Evolutionary conservation across 2,329 filamentous ascomycete species (phyloP), one percentile per base, ranked within the genome.

Genomic region (Hyphodiscus sp.): DNA sequence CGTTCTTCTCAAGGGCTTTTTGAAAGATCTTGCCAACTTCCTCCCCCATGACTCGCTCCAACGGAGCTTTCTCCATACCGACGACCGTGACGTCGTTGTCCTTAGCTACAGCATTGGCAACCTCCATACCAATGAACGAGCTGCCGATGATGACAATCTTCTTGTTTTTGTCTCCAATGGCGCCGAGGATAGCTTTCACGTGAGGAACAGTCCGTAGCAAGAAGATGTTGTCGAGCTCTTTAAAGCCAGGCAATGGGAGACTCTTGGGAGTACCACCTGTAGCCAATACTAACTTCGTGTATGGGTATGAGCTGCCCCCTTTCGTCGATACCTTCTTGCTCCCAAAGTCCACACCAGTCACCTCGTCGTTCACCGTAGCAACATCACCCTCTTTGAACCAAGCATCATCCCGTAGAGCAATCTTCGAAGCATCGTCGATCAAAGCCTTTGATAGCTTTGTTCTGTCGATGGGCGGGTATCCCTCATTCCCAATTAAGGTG

Each of bases 61-160:
- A 80, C 0, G 94, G 92, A 13, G 83, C 83, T 55, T 82, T 82
- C 67, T 96, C 91, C 87, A 91, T 92, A 41, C 94, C 94, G 20
- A 99, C 76, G 42, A 97, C 83, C 8, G 87, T 87, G 16, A 99
- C 91, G 9, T 85, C 74, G 69, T 99, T 95, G 64, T 87, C 86
- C 63, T 86, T 87, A 45, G 80, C 73, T 0, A 87, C 85, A 0
- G 95, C 86, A 59, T 91, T 94, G 57, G 88, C 92, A n/a, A 95
- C 82, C 71, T 99, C 94, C 88, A 99, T 95, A 42, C 94, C 94
- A 66, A 99, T 99, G 71, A 99, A 99, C 0, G 90, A 95, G 55
- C 87, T 92, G 42, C 94, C 94, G 51, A 99, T 78, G 15, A 99
- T 78, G 46, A 96, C 90, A 61, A 99, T 83, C 71, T 96, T 96